Evolutionary conservation across 176 grass and related monocot genomes (phyloP).

Genomic region (Cenchrus americanus): DNA sequence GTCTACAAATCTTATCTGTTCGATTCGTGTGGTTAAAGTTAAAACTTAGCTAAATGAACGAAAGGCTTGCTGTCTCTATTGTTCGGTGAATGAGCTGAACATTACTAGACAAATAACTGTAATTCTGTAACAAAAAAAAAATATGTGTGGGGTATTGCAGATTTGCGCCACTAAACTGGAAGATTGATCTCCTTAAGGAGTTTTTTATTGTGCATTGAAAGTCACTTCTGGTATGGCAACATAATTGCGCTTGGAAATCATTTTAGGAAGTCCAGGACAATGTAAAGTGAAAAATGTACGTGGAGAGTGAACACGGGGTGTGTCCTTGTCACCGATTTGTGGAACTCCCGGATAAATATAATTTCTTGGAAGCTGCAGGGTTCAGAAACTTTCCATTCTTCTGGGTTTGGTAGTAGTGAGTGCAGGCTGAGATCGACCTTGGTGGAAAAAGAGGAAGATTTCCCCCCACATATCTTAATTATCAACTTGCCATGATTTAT

Average conservation of each 20-base stretch:
- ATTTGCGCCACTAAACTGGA: neutral
- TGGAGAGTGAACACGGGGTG: neutral
- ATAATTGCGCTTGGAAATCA: neutral
- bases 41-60: neutral
- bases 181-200: neutral
- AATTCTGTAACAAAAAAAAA: neutral
- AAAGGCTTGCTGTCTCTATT: neutral
- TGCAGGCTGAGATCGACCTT: neutral
- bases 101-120: neutral
- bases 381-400: neutral
- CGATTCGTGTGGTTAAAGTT: neutral
- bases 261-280: neutral
- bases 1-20: slow-evolving; percentile 22
- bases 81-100: neutral
- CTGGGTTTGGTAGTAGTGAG: neutral
- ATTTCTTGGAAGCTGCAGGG: neutral
- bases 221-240: neutral
- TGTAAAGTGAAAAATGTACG: neutral
- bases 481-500: neutral
- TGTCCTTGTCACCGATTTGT: neutral
- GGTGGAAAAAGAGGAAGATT: neutral
- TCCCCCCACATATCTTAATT: neutral
- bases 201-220: neutral
- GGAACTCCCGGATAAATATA: neutral
- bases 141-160: neutral